Conservation (phyloP, 1,284 basidiomycete species). For the Trichosporon sp. region DNA sequence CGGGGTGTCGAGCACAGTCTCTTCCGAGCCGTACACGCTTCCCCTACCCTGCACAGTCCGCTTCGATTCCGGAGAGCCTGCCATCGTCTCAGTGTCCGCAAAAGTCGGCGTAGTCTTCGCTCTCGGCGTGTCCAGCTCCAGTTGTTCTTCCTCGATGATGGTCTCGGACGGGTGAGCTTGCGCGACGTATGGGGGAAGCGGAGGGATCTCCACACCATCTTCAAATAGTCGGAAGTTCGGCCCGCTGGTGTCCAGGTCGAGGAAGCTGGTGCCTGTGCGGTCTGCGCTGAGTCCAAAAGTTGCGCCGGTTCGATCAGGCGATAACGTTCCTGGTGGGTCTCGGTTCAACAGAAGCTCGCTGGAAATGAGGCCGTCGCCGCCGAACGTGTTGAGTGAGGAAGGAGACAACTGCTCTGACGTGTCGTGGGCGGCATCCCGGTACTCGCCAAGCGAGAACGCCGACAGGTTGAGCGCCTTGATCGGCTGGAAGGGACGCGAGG, state of each 20-base stretch:
- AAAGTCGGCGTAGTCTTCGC: neutral
- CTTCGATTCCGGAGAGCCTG: neutral
- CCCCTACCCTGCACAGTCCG: neutral
- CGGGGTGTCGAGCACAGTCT: slow-evolving; percentile 14
- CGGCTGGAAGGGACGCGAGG: neutral
- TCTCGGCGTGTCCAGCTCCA: neutral
- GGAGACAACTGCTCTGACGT: neutral
- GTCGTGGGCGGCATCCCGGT: neutral
- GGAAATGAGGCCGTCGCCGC: slow-evolving; percentile 11
- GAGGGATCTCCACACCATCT: neutral
- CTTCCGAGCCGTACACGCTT: slow-evolving; percentile 8
- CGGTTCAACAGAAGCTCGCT: slow-evolving; percentile 6
- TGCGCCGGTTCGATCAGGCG: neutral
- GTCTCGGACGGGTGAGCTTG: neutral
- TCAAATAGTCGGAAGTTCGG: neutral
- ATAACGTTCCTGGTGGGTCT: neutral
- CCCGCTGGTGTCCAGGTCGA: neutral
- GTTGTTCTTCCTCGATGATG: neutral
- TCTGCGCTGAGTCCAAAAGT: neutral
- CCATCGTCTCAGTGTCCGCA: neutral
- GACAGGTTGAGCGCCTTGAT: neutral
- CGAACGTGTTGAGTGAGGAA: slow-evolving; percentile 8
- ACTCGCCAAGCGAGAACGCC: neutral
- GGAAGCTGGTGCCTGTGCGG: neutral
- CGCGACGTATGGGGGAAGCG: neutral